Conservation (phyloP, 306 rosid species). For the Purshia tridentata region DNA sequence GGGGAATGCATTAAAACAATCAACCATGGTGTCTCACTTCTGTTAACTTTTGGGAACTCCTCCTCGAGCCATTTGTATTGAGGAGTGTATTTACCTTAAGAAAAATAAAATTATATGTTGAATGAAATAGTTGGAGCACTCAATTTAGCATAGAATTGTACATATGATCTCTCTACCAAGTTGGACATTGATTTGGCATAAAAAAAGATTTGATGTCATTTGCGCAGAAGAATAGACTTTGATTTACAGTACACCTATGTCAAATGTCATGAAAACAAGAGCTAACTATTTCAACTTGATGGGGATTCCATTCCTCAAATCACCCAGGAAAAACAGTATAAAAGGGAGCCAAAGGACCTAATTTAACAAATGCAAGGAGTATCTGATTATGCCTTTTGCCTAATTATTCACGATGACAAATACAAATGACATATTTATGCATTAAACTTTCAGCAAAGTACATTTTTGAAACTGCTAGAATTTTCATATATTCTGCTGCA, state of each 20-base stretch:
- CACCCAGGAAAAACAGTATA: not conserved
- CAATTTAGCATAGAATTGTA: not conserved
- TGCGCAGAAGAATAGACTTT: not conserved
- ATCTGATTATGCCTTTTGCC: not conserved
- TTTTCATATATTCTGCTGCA: not conserved
- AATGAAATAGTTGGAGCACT: not conserved
- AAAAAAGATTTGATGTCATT: not conserved
- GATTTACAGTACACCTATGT: not conserved
- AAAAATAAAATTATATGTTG: not conserved
- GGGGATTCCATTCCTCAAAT: not conserved
- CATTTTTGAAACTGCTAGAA: not conserved
- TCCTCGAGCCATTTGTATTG: slow-evolving; percentile 43
- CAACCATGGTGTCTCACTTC: slow-evolving; percentile 59
- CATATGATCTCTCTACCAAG: not conserved
- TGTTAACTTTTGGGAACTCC: slow-evolving; percentile 53
- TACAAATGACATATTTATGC: not conserved
- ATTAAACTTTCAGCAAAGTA: not conserved
- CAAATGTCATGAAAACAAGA: not conserved
- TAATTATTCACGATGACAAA: not conserved
- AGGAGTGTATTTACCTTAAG: slow-evolving; percentile 53
- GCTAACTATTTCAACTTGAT: not conserved
- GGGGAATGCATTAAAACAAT: slow-evolving; percentile 56
- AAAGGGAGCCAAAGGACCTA: not conserved
- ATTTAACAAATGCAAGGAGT: not conserved
- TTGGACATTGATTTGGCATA: not conserved